Evolutionary conservation across 768 basidiomycete genomes (phyloP), one percentile per base, ranked within the genome.

Genomic region (Melanogaster broomeanus): DNA sequence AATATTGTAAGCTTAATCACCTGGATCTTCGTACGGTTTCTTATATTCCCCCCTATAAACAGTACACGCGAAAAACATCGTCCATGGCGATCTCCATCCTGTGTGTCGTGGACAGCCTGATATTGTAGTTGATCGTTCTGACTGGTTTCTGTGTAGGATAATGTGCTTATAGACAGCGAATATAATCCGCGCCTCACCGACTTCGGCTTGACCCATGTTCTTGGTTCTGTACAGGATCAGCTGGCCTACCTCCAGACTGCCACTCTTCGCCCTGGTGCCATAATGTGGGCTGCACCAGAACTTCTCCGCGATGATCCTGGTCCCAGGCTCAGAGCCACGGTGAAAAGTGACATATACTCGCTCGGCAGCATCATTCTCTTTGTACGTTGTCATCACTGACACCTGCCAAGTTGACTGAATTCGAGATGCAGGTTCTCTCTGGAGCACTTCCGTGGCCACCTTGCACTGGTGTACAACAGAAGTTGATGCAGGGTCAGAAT

Each of bases 251-350:
- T 27, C 19, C 24, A 11, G 15, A 42, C n/a, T 8, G 7, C 19
- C 12, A 25, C 8, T 10, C 11, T 22, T 3, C 41, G 24, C 21
- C 8, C 45, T 12, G 45, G 45, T 12, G 45, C 34, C 16, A 46
- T 46, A 12, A 33, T 16, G 15, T 46, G 37, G 16, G 30, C 45
- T 31, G 45, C 45, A 34, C 45, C 45, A 46, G 45, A 46, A 46
- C 45, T 44, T 24, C 4, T 46, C 11, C 10, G n/a, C 18, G 33
- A 34, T 11, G 11, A 10, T 21, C 21, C 22, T 11, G 11, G 16
- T 21, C 21, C 22, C 30, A 27, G 16, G 24, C 34, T 15, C 25
- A 6, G 22, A 24, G 22, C 33, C 11, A 34, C 33, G 3, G 33
- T 16, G 21, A 46, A 46, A 31, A 31, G 33, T 4, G 45, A 46